phyloP scores from a whole-genome alignment of 768 basidiomycete genomes.

The Macrolepiota fuliginosa region DNA sequence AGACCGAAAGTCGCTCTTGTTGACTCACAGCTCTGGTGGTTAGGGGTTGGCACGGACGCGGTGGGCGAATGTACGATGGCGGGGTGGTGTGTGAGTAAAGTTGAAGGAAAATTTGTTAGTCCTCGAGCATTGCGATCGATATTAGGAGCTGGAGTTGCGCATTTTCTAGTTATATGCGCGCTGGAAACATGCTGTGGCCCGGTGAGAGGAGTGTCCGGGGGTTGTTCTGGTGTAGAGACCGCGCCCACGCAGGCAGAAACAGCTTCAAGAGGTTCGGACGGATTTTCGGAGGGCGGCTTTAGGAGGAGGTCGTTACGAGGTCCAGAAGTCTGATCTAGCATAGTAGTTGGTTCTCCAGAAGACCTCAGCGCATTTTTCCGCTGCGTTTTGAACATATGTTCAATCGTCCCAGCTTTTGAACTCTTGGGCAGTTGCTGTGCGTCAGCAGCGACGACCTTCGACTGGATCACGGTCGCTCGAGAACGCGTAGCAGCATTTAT shows the following conservation, averaged over 20 bases:
- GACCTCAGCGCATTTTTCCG: not conserved
- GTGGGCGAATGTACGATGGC: too few species aligned
- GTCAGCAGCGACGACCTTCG: not conserved
- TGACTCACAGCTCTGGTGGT: too few species aligned
- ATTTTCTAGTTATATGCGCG: not conserved
- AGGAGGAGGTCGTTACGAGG: not conserved
- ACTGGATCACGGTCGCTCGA: not conserved
- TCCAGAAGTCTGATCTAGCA: not conserved
- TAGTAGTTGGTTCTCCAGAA: not conserved
- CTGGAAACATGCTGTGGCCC: too few species aligned
- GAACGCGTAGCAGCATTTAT: slow-evolving; percentile 65
- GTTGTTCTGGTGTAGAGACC: too few species aligned
- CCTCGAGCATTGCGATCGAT: not conserved
- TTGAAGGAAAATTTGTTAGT: not conserved
- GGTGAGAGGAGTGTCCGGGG: not conserved
- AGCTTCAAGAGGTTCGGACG: too few species aligned
- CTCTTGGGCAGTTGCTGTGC: not conserved
- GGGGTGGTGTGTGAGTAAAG: not conserved
- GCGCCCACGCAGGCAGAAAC: too few species aligned
- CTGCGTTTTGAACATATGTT: not conserved
- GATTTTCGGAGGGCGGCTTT: too few species aligned
- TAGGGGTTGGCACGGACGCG: too few species aligned
- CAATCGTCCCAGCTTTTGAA: not conserved
- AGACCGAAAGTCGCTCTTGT: too few species aligned
- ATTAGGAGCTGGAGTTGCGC: not conserved